Base-by-base conservation (phyloP, 148 eudicot genomes). In the Amaranthus hypochondriacus region DNA sequence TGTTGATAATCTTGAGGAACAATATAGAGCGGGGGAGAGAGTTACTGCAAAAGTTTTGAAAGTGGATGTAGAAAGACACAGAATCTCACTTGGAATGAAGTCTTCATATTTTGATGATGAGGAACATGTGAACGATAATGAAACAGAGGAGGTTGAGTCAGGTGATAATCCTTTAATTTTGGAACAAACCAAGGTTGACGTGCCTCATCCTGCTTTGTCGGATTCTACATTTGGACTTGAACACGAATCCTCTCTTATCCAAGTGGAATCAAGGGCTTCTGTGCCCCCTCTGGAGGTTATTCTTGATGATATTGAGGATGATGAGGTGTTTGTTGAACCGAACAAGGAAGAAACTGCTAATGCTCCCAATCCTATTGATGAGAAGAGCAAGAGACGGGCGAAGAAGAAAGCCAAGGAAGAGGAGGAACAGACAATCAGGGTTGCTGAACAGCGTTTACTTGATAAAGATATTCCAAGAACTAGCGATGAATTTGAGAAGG, bases 71-170 rank as follows among this genome's bases (percentile, higher is more conserved):
- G 98, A 94, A 55, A 86, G 88, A 69, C 84, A 85, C 46, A 76
- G 98, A 62, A 75, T 94, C 60, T 84, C 97, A 67, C 90, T 94
- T 70, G 98, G 97, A 77, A 89, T 92, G 97, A 94, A 91, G 82
- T 54, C 78, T 56, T 88, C 97, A 53, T 88, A 89, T 80, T 59
- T 94, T 48, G 53, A 53, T 53, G 84, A 85, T 54, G 84, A 55
- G 61, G 85, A 83, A 46, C 76, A 76, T 73, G 61, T 61, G 42
- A 75, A 63, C 55, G 84, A 79, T 66, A 77, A 76, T 73, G 77
- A n/a, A 46, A 12, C 64, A 2, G 75, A 51, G 14, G 78, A 53
- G 49, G 71, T 68, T 75, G 86, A 76, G 67, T 55, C 72, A 53
- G 66, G n/a, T 66, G 82, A 53, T 6, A 73, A 63, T 10, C 15